Evolutionary conservation across 345 rosid species (phyloP).

Genomic region (Citrus medica): DNA sequence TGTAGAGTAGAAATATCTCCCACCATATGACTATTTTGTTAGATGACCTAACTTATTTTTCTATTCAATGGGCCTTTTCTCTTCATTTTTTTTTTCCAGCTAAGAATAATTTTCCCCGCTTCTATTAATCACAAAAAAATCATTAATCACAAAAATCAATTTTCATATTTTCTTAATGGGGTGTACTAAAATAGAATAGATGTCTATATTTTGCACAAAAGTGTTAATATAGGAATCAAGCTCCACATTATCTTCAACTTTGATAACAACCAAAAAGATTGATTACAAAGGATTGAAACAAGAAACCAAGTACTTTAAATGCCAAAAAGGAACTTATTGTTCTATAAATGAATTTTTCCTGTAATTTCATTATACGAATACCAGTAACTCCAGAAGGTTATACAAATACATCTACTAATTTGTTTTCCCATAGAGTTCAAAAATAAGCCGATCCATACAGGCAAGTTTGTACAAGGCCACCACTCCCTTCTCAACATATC

Average conservation of each 20-base stretch:
- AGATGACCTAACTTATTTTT: no score
- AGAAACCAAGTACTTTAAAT: neutral
- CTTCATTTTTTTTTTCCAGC: no score
- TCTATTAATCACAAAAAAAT: neutral
- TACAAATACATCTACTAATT: neutral
- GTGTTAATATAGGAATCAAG: no score
- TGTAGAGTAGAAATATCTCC: no score
- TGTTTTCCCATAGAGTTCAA: slow-evolving; percentile 12
- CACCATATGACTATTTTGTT: no score
- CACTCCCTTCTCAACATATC: slow-evolving; percentile 8
- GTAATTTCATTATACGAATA: slow-evolving; percentile 8
- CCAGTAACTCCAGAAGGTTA: neutral
- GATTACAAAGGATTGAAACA: neutral
- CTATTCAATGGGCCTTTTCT: no score
- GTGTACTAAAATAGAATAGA: neutral
- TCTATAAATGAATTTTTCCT: neutral
- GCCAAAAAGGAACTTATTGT: neutral
- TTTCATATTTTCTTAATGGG: neutral
- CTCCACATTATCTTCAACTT: neutral
- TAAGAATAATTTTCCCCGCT: neutral
- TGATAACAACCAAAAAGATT: neutral
- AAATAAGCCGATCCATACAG: slow-evolving; percentile 12
- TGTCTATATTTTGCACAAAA: no score
- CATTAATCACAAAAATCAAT: neutral
- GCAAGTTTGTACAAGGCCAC: slow-evolving; percentile 24